Base-by-base conservation (phyloP, 1,139 yeast species). In the Candida glucosophila region DNA sequence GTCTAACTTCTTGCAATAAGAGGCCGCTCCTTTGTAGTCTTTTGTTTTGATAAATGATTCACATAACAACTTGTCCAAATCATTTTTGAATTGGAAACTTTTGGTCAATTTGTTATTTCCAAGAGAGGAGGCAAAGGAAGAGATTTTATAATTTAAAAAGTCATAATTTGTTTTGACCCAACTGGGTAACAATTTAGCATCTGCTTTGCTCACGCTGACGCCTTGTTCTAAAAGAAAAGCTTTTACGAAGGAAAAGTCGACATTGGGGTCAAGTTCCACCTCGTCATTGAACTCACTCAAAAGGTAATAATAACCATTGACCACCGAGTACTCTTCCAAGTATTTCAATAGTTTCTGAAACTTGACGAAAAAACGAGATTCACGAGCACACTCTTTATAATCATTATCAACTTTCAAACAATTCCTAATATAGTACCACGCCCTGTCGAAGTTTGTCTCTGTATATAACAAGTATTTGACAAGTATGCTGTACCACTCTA, bases 381-480 rank as follows among this genome's bases (percentile, higher is more conserved):
- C 41, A 14, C 44, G 49, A 16, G 74, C 72, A 48, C 92, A 80
- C 4, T 43, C 47, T 22, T 56, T 55, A 36, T 60, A 65, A 30
- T 80, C 94, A 40, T 81, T 79, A 46, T 83, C 82, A 24, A 67
- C 68, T 36, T 78, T 70, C 27, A 82, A 55, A 44, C 94, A 82
- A 34, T 63, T 63, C 35, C 75, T 68, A 20, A 74, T 56, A 17
- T 61, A 57, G 32, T 52, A 60, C 39, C 67, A 51, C 0, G 82
- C 69, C 22, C 55, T 56, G 12, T 64, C 67, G 35, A 62, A 67
- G 32, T 75, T 76, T 21, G 58, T 55, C 23, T 70, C 61, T 7
- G 72, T 67, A 41, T 58, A 74, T 25, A 69, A 55, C 29, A 69
- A 55, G 28, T 68, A 58, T 17, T 58, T 55, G 1, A 80, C 50